Conservation (phyloP, 805 yeast species). For the Nakazawaea ernobii region DNA sequence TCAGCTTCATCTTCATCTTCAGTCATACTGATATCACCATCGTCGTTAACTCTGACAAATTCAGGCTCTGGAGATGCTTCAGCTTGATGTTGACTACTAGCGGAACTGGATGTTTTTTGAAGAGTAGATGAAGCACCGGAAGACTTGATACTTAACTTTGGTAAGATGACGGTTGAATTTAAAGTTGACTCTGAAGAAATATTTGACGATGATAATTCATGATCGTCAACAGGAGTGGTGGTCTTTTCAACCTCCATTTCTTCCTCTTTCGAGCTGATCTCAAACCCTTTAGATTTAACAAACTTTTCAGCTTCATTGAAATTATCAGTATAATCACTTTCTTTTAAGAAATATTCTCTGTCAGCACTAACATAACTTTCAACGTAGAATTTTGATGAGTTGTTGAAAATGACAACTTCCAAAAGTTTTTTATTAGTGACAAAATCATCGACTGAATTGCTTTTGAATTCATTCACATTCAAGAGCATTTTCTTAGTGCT, state of each 20-base stretch:
- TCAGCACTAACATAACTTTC: not conserved
- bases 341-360: conserved; percentile 1
- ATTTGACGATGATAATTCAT: not conserved
- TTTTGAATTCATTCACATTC: not conserved
- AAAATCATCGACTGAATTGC: conserved; percentile 3
- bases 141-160: conserved; percentile 3
- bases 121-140: not conserved
- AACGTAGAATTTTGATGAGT: not conserved
- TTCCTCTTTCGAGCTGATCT: not conserved
- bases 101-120: not conserved
- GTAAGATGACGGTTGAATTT: conserved; percentile 10
- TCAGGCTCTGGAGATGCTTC: conserved; percentile 8
- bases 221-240: not conserved
- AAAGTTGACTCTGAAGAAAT: not conserved
- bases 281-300: not conserved
- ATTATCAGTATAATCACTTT: conserved; percentile 1
- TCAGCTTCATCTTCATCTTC: conserved; percentile 3
- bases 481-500: not conserved
- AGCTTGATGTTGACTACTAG: not conserved
- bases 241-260: not conserved
- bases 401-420: conserved; percentile 4
- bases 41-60: conserved; percentile 3
- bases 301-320: not conserved
- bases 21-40: conserved; percentile 4
- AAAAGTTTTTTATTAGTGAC: not conserved